Evolutionary conservation across 768 basidiomycete genomes (phyloP).

Genomic region (Dioszegia crocea): DNA sequence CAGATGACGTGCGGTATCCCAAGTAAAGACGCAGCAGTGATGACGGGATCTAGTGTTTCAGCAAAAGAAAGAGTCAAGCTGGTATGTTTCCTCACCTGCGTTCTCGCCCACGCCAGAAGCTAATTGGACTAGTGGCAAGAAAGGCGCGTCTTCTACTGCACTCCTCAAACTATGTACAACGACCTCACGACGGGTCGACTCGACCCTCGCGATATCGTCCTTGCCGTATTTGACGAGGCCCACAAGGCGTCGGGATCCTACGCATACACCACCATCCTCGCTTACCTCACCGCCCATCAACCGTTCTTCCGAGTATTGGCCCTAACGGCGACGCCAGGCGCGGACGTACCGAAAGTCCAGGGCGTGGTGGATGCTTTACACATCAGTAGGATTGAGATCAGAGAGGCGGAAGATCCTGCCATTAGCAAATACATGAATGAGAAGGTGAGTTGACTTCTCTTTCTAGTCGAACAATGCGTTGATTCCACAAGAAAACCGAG

Average conservation of each 20-base stretch:
- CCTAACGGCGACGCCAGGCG: slow-evolving; percentile 90
- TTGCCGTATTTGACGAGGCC: slow-evolving; percentile 90
- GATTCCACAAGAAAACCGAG: slow-evolving; percentile 59
- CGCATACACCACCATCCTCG: slow-evolving; percentile 81
- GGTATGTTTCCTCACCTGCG: slow-evolving; percentile 11
- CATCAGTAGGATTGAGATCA: slow-evolving; percentile 89
- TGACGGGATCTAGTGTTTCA: slow-evolving; percentile 64
- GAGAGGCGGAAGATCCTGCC: slow-evolving; percentile 85
- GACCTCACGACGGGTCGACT: slow-evolving; percentile 71
- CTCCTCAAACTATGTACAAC: slow-evolving; percentile 88
- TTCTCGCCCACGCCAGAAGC: neutral
- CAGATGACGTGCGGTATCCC: slow-evolving; percentile 92
- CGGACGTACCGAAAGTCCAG: slow-evolving; percentile 81
- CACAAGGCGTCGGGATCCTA: slow-evolving; percentile 91
- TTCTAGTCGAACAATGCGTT: neutral
- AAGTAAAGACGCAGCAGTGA: slow-evolving; percentile 72
- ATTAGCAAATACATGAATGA: slow-evolving; percentile 77
- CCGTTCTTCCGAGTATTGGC: slow-evolving; percentile 89
- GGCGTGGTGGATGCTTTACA: slow-evolving; percentile 85
- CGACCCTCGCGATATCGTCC: slow-evolving; percentile 72
- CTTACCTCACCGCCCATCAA: slow-evolving; percentile 88
- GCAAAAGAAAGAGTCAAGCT: slow-evolving; percentile 26
- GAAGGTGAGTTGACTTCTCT: slow-evolving; percentile 58
- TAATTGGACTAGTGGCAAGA: slow-evolving; percentile 38
- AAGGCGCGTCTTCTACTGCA: slow-evolving; percentile 82